Percentiles rank a stretch among this genome's conserved stretches.
phyloP scores from a whole-genome alignment of 202 grass and related monocot genomes.

The Elaeis oleifera region DNA sequence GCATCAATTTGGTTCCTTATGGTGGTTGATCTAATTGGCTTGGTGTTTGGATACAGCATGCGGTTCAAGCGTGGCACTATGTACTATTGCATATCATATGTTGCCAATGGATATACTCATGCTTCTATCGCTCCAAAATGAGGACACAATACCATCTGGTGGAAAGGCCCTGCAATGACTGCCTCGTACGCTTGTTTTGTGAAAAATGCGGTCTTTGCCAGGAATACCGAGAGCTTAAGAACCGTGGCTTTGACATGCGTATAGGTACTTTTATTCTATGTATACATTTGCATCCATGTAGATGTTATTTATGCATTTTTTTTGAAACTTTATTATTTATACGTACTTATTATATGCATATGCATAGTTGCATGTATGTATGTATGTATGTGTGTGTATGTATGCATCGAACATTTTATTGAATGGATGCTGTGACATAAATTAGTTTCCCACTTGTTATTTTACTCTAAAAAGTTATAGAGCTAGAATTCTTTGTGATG shows the following conservation, averaged over 20 bases:
- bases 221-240: conserved; percentile 12
- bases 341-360: neutral
- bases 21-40: neutral
- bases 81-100: neutral
- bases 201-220: neutral
- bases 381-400: neutral
- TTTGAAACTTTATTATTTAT: neutral
- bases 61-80: neutral
- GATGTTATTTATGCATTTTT: neutral
- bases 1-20: neutral
- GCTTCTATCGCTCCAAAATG: neutral
- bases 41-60: neutral
- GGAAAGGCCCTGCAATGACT: neutral
- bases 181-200: conserved; percentile 5
- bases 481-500: too few relatives aligned
- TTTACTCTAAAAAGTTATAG: too few relatives aligned
- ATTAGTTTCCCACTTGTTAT: too few relatives aligned
- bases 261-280: neutral
- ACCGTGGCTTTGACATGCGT: conserved; percentile 8
- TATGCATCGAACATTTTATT: too few relatives aligned
- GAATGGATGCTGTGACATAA: too few relatives aligned
- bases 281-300: neutral
- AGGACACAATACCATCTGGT: neutral
- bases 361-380: neutral
- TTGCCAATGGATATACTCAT: conserved; percentile 1